Percentiles rank a stretch among this genome's conserved stretches.
Conservation (phyloP, 169 alveolate genomes). For the Cryptosporidium parvum region DNA sequence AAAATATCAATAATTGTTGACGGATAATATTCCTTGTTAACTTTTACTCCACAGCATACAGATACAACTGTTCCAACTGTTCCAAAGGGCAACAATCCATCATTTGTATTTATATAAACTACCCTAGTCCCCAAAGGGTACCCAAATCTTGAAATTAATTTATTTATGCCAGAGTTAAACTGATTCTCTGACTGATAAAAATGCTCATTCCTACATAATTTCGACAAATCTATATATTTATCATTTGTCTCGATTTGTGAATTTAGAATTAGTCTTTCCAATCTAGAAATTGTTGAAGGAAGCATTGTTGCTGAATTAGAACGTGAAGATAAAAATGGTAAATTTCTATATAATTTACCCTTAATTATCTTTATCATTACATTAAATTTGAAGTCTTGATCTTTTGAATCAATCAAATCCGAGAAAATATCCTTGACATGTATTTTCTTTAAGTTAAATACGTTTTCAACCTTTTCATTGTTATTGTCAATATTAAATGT, state of each 20-base stretch:
- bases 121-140: conserved; percentile 38
- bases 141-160: neutral
- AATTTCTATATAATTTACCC: conserved; percentile 23
- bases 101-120: neutral
- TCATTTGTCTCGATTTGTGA: neutral
- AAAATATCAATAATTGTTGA: conserved; percentile 26
- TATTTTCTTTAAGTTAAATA: neutral
- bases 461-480: neutral
- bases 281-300: conserved; percentile 46
- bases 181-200: neutral
- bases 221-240: neutral
- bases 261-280: conserved; percentile 22
- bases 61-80: conserved; percentile 38
- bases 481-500: neutral
- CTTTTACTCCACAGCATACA: conserved; percentile 14
- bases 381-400: conserved; percentile 38
- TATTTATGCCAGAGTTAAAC: conserved; percentile 12
- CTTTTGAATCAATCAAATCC: neutral
- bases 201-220: neutral
- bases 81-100: conserved; percentile 49
- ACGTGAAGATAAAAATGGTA: neutral
- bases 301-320: conserved; percentile 22
- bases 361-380: neutral
- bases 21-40: neutral
- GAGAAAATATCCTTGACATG: conserved; percentile 36